These are phyloP conservation scores for Mucor circinelloides DNA, from an alignment of 371 early-diverging fungal genomes.

Conservation along the genomic window DNA sequence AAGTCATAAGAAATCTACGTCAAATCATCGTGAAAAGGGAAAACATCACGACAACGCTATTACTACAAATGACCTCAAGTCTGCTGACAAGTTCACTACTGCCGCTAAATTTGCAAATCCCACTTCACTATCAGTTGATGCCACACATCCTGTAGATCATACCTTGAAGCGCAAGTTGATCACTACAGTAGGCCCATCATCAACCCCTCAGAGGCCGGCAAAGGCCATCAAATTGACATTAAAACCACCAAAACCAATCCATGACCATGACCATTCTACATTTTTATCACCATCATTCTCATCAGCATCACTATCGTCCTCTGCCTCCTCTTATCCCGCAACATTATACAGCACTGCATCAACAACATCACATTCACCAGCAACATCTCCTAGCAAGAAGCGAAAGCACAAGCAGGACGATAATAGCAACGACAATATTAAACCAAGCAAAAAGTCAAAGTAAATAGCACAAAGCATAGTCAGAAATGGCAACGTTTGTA, in stretches of 20 bases:
- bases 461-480: not conserved
- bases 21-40: not conserved
- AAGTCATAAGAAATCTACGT: not conserved
- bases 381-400: not conserved
- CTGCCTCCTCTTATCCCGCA: not conserved
- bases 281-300: not conserved
- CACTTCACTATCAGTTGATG: too few relatives aligned
- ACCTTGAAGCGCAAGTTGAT: not conserved
- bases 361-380: too few relatives aligned
- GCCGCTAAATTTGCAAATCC: not conserved
- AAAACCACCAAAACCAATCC: conserved; percentile 22
- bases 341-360: too few relatives aligned
- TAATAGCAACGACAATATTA: not conserved
- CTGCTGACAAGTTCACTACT: not conserved
- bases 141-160: not conserved
- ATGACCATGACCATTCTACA: not conserved
- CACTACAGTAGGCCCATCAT: not conserved
- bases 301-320: not conserved
- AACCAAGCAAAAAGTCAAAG: not conserved
- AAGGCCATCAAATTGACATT: conserved; percentile 32
- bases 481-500: too few relatives aligned
- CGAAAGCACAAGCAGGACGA: conserved; percentile 1
- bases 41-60: not conserved
- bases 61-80: not conserved
- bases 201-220: not conserved